These are phyloP conservation scores for Hortiboletus campestris DNA, from an alignment of 768 basidiomycete genomes.

Conservation along the genomic window DNA sequence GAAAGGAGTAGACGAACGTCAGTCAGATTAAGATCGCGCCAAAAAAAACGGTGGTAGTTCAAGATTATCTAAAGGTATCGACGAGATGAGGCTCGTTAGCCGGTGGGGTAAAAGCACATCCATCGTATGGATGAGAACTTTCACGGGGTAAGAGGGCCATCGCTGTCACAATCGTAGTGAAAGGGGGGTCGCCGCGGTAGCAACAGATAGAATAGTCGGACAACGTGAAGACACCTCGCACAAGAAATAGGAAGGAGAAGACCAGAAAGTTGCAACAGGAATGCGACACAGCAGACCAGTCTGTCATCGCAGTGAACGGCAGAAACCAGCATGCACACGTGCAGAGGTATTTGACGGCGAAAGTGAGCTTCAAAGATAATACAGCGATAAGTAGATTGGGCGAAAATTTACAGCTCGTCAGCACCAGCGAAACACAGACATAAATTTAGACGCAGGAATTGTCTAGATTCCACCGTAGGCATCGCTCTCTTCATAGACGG, in stretches of 20 bases:
- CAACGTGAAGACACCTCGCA: constrained; percentile 5
- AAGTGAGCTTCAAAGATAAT: constrained; percentile 17
- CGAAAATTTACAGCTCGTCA: constrained; percentile 21
- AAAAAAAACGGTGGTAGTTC: neutral
- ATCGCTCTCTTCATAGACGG: constrained; percentile 60
- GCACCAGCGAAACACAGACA: constrained; percentile 11
- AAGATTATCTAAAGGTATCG: constrained; percentile 23
- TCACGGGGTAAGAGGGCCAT: constrained; percentile 10
- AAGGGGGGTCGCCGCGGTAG: neutral
- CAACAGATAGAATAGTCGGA: constrained; percentile 8
- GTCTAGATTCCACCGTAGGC: constrained; percentile 67
- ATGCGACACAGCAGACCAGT: constrained; percentile 27
- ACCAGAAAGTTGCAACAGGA: neutral
- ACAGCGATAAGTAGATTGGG: constrained; percentile 22
- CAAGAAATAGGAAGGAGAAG: neutral
- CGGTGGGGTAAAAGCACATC: constrained; percentile 27
- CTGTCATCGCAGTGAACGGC: constrained; percentile 23
- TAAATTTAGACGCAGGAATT: neutral
- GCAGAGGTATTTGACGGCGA: neutral
- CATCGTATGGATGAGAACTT: constrained; percentile 17
- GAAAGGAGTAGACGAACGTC: neutral
- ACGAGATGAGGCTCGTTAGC: constrained; percentile 38
- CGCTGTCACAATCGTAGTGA: neutral
- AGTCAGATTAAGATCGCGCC: neutral
- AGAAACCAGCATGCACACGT: constrained; percentile 23